phyloP scores from a whole-genome alignment of 2,329 filamentous ascomycete genomes.

The Cryphonectria radicalis region DNA sequence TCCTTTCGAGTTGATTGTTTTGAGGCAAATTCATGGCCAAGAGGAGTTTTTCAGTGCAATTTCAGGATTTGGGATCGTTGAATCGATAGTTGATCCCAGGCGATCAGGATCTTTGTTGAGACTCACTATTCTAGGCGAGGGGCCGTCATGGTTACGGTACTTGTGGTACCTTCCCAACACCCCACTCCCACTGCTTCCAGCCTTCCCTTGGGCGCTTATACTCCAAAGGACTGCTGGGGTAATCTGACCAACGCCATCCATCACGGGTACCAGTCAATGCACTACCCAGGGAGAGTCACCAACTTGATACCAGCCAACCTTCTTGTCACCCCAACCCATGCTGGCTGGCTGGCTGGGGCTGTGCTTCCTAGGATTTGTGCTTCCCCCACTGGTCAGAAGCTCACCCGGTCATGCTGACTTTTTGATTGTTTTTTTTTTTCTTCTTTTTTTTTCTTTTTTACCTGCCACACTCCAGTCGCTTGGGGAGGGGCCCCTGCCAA shows the following conservation, averaged over 20 bases:
- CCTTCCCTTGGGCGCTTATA: background rate
- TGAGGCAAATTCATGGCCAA: background rate
- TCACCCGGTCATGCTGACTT: constrained; percentile 25
- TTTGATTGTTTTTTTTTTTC: background rate
- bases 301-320: background rate
- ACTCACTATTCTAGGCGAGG: background rate
- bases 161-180: background rate
- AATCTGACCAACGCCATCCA: background rate
- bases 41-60: constrained; percentile 10
- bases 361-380: constrained; percentile 9
- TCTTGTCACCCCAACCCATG: background rate
- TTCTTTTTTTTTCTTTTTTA: too few species aligned
- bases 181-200: background rate
- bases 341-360: background rate
- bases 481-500: constrained; percentile 8
- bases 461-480: constrained; percentile 8
- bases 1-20: background rate
- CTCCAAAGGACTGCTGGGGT: background rate
- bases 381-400: background rate
- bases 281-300: background rate
- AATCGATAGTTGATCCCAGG: background rate
- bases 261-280: background rate
- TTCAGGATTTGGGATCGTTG: constrained; percentile 7
- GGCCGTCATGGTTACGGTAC: background rate
- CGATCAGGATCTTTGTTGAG: constrained; percentile 1